Percentiles rank a stretch among this genome's conserved stretches.
Evolutionary conservation across 2,329 filamentous ascomycete genomes (phyloP).

Genomic region (Ascochyta rabiei): DNA sequence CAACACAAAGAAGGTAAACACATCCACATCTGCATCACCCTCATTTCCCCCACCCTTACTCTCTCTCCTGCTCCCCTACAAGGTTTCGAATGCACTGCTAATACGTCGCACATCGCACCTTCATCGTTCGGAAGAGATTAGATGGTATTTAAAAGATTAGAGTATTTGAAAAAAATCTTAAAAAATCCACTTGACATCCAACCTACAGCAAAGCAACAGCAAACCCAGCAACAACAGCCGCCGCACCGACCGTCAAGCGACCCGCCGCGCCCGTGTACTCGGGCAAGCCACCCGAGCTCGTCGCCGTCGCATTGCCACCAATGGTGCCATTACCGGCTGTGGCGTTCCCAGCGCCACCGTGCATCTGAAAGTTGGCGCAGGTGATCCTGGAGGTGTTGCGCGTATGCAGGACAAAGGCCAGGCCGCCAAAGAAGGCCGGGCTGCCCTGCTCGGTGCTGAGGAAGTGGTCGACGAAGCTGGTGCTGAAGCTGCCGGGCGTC

Average conservation of each 20-base stretch:
- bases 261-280: conserved; percentile 25
- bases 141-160: too few species aligned
- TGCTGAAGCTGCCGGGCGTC: conserved; percentile 32
- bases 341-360: conserved; percentile 47
- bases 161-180: too few species aligned
- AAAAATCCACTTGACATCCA: neutral
- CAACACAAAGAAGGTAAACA: too few species aligned
- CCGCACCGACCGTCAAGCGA: conserved; percentile 9
- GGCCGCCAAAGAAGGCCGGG: conserved; percentile 57
- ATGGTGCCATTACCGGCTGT: conserved; percentile 40
- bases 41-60: too few species aligned
- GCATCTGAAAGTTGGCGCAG: conserved; percentile 62
- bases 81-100: too few species aligned
- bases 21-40: too few species aligned
- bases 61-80: too few species aligned
- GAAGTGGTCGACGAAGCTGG: conserved; percentile 55
- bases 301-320: conserved; percentile 12
- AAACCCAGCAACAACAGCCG: conserved; percentile 13
- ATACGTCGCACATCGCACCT: too few species aligned
- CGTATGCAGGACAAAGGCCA: conserved; percentile 59
- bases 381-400: conserved; percentile 58
- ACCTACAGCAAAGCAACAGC: conserved; percentile 19
- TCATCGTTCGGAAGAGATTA: too few species aligned
- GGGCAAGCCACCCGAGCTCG: conserved; percentile 9
- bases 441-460: conserved; percentile 51